Conservation (phyloP, 352 stramenopile species). For the Thraustochytrium sp. region DNA sequence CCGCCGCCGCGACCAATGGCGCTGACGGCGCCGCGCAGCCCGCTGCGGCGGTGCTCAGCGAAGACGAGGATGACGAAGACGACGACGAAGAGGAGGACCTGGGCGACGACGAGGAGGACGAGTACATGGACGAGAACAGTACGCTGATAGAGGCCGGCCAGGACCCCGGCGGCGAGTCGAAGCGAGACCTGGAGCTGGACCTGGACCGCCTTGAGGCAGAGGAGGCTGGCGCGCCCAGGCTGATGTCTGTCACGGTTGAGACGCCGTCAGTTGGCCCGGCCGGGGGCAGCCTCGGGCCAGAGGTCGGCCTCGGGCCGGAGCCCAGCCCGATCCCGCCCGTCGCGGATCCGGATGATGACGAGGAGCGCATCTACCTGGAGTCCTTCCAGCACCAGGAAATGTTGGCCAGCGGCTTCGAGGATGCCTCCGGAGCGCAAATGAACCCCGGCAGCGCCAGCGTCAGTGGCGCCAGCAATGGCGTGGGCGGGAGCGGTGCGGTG, state of each 20-base stretch:
- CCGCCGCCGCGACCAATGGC: not conserved
- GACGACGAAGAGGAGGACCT: not conserved
- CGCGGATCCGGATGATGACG: not conserved
- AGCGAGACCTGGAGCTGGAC: no score
- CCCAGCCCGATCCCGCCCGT: not conserved
- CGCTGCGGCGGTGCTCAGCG: no score
- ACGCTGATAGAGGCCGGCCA: no score
- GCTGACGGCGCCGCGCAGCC: not conserved
- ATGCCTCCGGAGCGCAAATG: not conserved
- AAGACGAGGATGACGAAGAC: not conserved
- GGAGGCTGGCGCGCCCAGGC: no score
- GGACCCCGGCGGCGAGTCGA: no score
- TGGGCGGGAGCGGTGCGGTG: no score
- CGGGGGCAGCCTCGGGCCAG: no score
- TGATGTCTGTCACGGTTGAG: no score
- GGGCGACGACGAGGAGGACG: not conserved
- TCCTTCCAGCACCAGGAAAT: not conserved
- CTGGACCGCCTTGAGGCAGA: no score
- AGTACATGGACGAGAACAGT: not conserved
- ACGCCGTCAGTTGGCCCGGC: no score
- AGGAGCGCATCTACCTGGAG: not conserved
- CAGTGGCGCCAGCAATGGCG: not conserved
- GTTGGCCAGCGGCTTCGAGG: not conserved
- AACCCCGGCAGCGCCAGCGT: not conserved
- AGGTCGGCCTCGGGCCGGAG: not conserved